Evolutionary conservation across 108 stramenopile genomes (phyloP), one percentile per base, ranked within the genome.

Genomic region (Skeletonema potamos): DNA sequence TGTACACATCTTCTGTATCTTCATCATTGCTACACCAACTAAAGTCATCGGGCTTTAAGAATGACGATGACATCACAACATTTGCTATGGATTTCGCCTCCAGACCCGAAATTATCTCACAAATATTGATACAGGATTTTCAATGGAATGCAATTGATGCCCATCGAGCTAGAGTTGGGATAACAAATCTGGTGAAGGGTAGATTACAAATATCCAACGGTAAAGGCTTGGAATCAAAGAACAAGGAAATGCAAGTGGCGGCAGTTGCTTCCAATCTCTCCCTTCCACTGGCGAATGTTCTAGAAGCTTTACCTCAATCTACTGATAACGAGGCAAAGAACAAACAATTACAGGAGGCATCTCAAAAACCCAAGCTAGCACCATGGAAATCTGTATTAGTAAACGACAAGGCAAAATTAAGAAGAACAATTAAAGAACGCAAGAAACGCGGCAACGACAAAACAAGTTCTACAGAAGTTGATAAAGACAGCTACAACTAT

Each of bases 401-500:
- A 57, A 90, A 92, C 54, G 78, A 86, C 55, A 86, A 77, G 46
- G 87, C 89, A 57, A 66, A 80, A 58, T 34, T 63, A 64, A 69
- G 86, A 27, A 73, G 72, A 13, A 58, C 55, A 72, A 74, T 55
- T 8, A 34, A 39, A 17, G 30, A 43, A 10, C n/a, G 30, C 58
- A 30, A 28, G 32, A 54, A 54, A 33, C 4, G 5, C 24, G 20
- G 51, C 78, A 64, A 36, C 5, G n/a, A 20, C 10, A 43, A 17
- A 15, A 27, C 34, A 13, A 22, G 28, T 15, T 30, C 28, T 36
- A n/a, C 27, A 60, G 7, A 22, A 29, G 13, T 15, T 34, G 33
- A 56, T 4, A 73, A 77, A 10, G 60, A 72, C 27, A 61, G 54
- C 12, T 84, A 90, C 63, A 75, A 76, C 24, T 90, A 93, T 79